phyloP scores from a whole-genome alignment of 768 basidiomycete species.

The Russula sp. region DNA sequence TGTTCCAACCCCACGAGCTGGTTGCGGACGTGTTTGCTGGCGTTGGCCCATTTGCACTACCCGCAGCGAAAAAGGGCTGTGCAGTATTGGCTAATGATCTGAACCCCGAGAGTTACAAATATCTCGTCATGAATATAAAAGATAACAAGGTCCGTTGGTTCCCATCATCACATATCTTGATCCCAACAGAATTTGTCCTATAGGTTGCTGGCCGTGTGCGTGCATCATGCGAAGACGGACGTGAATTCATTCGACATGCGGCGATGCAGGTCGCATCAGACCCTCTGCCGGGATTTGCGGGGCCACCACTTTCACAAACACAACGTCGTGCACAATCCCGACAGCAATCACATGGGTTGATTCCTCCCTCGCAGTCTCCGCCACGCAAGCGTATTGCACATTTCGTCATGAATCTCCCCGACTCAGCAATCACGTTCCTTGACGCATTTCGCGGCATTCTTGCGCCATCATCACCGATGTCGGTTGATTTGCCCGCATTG shows the following conservation, averaged over 20 bases:
- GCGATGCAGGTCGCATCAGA: slow-evolving; percentile 46
- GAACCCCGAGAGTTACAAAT: slow-evolving; percentile 82
- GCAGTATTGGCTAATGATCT: slow-evolving; percentile 89
- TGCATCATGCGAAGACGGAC: slow-evolving; percentile 77
- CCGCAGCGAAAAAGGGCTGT: slow-evolving; percentile 87
- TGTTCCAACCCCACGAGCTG: slow-evolving; percentile 69
- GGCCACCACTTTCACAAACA: slow-evolving; percentile 29
- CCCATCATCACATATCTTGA: not conserved
- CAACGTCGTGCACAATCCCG: slow-evolving; percentile 38
- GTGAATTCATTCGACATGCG: slow-evolving; percentile 67
- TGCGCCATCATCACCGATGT: slow-evolving; percentile 27
- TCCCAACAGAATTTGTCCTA: not conserved
- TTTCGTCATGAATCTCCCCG: slow-evolving; percentile 98
- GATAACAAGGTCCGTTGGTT: slow-evolving; percentile 61
- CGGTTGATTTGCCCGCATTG: slow-evolving; percentile 32
- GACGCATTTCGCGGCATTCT: slow-evolving; percentile 81
- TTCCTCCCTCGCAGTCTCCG: slow-evolving; percentile 19
- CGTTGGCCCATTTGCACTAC: slow-evolving; percentile 93
- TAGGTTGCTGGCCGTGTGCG: slow-evolving; percentile 69
- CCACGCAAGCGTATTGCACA: slow-evolving; percentile 61
- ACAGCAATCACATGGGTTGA: slow-evolving; percentile 25
- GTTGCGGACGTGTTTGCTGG: slow-evolving; percentile 95
- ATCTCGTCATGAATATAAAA: slow-evolving; percentile 60
- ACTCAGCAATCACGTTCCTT: slow-evolving; percentile 83
- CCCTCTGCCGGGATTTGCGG: slow-evolving; percentile 57